Base-by-base conservation (phyloP, 106 monocot genomes). In the Phalaenopsis equestris region DNA sequence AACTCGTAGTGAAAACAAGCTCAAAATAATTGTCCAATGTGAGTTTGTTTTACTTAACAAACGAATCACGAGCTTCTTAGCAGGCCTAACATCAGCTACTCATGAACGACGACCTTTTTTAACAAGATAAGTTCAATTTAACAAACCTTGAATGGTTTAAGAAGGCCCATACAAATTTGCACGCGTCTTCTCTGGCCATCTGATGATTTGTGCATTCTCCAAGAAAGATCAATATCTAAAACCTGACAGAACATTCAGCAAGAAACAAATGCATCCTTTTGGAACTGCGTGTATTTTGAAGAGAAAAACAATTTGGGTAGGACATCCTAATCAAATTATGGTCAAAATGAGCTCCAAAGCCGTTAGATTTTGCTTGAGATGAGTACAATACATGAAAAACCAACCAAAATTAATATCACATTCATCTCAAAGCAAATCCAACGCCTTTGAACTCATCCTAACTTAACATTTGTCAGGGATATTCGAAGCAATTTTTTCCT, bases 121-220 rank as follows among this genome's bases (percentile, higher is more conserved):
- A 67, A 39, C 14, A 11, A 61, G 1, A n/a, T 61, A 64, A 2
- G 23, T 42, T 24, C 9, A 1, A 68, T 9, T 38, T 36, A 8
- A 72, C 76, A 79, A 58, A 91, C 97, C 92, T 92, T 94, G 85
- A 88, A 98, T 87, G 90, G 83, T 80, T 84, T 94, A 18, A 98
- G 89, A 77, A 98, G 92, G n/a, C 98, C 94, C 98, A 98, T 94
- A 48, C 98, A 98, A 41, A 98, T 98, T 76, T 98, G 98, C 73
- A 98, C 88, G 47, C 98, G 82, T 78, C 98, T 90, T 82, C 92
- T 86, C 79, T 98, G 94, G 64, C 98, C 94, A 86, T 98, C 94
- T 64, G 94, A 98, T 55, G 83, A 75, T 79, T 89, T 94, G 75
- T 98, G 98, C 98, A 98, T 89, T 77, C 92, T 82, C 94, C 98